Percentiles rank a stretch among this genome's conserved stretches.
Evolutionary conservation across 345 rosid genomes (phyloP).

Genomic region (Barbarea vulgaris): DNA sequence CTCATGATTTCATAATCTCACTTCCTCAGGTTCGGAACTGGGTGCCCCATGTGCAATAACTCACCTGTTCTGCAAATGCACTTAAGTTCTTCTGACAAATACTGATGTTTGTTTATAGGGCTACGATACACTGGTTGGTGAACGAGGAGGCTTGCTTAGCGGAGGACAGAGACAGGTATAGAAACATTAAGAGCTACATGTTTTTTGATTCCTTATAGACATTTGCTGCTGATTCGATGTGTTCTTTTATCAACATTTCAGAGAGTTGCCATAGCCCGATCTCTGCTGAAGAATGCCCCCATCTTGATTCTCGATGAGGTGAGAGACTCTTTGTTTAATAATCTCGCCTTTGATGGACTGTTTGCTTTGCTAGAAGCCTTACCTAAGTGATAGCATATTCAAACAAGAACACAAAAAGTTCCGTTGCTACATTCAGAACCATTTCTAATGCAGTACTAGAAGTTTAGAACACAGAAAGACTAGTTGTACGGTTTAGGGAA

Average conservation of each 20-base stretch:
- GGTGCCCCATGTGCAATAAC: slow-evolving; percentile 14
- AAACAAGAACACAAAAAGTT: neutral
- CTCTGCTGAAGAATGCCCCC: slow-evolving; percentile 85
- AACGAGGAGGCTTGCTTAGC: slow-evolving; percentile 90
- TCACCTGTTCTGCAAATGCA: slow-evolving; percentile 15
- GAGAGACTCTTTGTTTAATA: slow-evolving; percentile 21
- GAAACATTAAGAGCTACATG: neutral
- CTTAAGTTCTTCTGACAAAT: slow-evolving; percentile 22
- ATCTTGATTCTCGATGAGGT: slow-evolving; percentile 90
- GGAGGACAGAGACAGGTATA: slow-evolving; percentile 96
- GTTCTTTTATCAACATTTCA: slow-evolving; percentile 39
- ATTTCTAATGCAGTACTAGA: neutral
- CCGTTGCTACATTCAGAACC: neutral
- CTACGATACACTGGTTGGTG: slow-evolving; percentile 88
- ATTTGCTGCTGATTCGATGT: slow-evolving; percentile 4
- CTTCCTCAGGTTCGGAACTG: slow-evolving; percentile 73
- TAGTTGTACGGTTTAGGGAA: neutral
- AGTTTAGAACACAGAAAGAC: neutral
- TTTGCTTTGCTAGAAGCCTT: slow-evolving; percentile 1
- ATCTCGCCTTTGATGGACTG: neutral
- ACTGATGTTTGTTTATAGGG: slow-evolving; percentile 56
- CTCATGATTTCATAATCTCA: slow-evolving; percentile 90
- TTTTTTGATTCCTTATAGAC: neutral
- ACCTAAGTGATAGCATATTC: slow-evolving; percentile 5
- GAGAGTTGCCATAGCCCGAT: slow-evolving; percentile 95